phyloP scores from a whole-genome alignment of 179 eudicot species.

The Drosera spatulata region DNA sequence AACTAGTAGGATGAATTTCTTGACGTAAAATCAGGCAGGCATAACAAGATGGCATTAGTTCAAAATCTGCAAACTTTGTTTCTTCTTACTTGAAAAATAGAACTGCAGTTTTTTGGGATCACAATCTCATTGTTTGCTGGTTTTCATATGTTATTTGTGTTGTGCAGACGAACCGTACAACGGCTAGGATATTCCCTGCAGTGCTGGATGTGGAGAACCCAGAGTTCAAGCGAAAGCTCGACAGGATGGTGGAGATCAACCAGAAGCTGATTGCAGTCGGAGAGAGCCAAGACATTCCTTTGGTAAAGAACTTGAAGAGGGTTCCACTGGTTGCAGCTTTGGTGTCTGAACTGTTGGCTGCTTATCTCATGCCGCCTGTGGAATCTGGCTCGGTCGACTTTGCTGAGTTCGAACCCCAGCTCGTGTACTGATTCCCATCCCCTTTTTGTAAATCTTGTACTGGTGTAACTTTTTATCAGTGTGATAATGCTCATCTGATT shows the following conservation, averaged over 20 bases:
- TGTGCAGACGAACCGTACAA: constrained; percentile 91
- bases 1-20: too few species aligned
- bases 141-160: not conserved
- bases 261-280: constrained; percentile 51
- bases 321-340: constrained; percentile 75
- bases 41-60: too few species aligned
- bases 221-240: constrained; percentile 91
- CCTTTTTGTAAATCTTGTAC: not conserved
- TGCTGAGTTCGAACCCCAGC: constrained; percentile 93
- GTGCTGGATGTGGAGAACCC: constrained; percentile 97
- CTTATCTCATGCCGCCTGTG: constrained; percentile 90
- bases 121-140: too few species aligned
- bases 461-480: too few species aligned
- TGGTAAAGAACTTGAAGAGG: constrained; percentile 91
- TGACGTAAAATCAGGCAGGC: too few species aligned
- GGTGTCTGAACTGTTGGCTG: constrained; percentile 72
- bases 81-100: too few species aligned
- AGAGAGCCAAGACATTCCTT: constrained; percentile 39
- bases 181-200: constrained; percentile 97
- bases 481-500: too few species aligned
- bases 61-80: too few species aligned
- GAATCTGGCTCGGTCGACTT: constrained; percentile 95
- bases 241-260: constrained; percentile 79
- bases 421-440: constrained; percentile 47
- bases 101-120: too few species aligned